A percentile compares a stretch with the other conserved stretches of the same genome.
These are phyloP conservation scores for Piloderma croceum DNA, from an alignment of 768 basidiomycete species.

Conservation along the genomic window DNA sequence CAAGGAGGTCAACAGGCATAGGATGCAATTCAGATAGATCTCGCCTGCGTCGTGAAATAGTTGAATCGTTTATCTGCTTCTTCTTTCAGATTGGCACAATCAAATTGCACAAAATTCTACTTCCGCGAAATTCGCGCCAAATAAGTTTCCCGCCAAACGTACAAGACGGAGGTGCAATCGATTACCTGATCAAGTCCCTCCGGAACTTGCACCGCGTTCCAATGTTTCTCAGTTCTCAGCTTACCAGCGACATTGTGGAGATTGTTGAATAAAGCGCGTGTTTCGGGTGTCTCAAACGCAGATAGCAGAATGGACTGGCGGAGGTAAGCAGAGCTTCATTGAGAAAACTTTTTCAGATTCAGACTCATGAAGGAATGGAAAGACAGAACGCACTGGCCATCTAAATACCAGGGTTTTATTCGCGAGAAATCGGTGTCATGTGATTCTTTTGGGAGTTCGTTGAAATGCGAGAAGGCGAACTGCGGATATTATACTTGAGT, in stretches of 20 bases:
- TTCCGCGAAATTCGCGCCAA: not conserved
- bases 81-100: conserved; percentile 60
- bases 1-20: not conserved
- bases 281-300: conserved; percentile 86
- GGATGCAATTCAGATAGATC: conserved; percentile 1
- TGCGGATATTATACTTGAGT: conserved; percentile 24
- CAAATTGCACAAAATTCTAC: conserved; percentile 72
- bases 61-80: conserved; percentile 86
- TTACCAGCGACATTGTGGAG: conserved; percentile 86
- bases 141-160: conserved; percentile 1
- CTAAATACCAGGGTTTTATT: conserved; percentile 97
- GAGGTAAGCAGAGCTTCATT: conserved; percentile 66
- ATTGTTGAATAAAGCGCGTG: conserved; percentile 68
- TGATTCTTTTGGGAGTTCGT: conserved; percentile 87
- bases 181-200: conserved; percentile 78
- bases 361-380: not conserved
- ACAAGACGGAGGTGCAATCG: conserved; percentile 1
- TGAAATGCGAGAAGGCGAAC: conserved; percentile 83
- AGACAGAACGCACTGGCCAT: conserved; percentile 70
- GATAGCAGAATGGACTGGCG: conserved; percentile 89
- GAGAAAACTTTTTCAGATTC: conserved; percentile 1
- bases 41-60: conserved; percentile 81
- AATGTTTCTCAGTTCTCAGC: conserved; percentile 60
- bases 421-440: conserved; percentile 94
- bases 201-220: conserved; percentile 71